These are phyloP conservation scores for Craterostigma plantagineum DNA, from an alignment of 257 asterid genomes.

Conservation along the genomic window DNA sequence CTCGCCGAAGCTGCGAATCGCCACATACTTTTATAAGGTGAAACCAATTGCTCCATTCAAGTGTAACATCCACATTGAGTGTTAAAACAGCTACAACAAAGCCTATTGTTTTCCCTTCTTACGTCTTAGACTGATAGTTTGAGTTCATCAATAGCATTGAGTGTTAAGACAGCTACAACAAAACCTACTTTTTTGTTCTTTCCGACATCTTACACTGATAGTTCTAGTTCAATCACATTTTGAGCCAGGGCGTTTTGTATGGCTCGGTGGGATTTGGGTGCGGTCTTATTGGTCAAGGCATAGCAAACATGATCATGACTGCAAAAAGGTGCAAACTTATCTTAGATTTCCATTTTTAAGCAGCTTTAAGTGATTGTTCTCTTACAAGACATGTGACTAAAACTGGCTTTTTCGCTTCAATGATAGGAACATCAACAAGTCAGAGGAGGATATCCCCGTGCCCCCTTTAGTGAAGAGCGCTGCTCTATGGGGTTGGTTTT, in stretches of 20 bases:
- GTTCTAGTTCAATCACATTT: too few species aligned
- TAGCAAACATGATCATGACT: conserved; percentile 82
- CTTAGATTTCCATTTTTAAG: background rate
- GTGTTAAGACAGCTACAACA: too few species aligned
- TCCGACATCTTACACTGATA: too few species aligned
- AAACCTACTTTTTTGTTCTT: too few species aligned
- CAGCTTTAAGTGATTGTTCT: too few species aligned
- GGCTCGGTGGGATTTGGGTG: conserved; percentile 95
- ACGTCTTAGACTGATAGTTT: too few species aligned
- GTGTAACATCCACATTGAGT: too few species aligned
- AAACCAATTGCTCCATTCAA: background rate
- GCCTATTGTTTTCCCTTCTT: too few species aligned
- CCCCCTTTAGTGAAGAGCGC: conserved; percentile 87
- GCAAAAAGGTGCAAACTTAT: conserved; percentile 53
- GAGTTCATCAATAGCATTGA: too few species aligned
- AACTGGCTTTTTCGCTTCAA: background rate
- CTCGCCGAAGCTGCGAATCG: conserved; percentile 64
- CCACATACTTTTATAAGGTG: conserved; percentile 88
- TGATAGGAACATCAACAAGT: conserved; percentile 65
- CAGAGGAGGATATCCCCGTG: conserved; percentile 81
- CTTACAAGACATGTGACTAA: too few species aligned
- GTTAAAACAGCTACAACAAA: too few species aligned
- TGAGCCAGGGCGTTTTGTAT: conserved; percentile 54
- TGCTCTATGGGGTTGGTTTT: conserved; percentile 67
- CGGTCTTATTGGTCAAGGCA: conserved; percentile 91